These are phyloP conservation scores for Saccharomycopsis guyanensis DNA, from an alignment of 805 yeast species.

Conservation along the genomic window DNA sequence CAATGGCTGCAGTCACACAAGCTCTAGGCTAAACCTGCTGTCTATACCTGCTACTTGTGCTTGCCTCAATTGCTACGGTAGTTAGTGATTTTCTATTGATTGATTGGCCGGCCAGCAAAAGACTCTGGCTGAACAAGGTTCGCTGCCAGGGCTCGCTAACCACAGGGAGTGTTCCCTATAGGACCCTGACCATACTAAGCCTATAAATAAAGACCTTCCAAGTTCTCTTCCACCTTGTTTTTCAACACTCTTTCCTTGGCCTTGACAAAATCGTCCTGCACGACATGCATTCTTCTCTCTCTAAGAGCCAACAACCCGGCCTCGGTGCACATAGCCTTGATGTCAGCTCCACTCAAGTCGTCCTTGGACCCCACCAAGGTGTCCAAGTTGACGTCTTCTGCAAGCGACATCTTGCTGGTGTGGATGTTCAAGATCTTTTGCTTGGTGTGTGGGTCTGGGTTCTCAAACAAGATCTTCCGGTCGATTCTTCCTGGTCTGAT, in stretches of 20 bases:
- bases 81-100: no score
- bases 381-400: slow-evolving; percentile 85
- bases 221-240: slow-evolving; percentile 58
- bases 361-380: slow-evolving; percentile 94
- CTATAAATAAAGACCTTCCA: slow-evolving; percentile 53
- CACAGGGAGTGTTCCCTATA: no score
- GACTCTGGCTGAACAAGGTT: no score
- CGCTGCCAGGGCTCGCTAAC: no score
- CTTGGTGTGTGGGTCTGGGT: slow-evolving; percentile 89
- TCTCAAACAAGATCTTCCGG: slow-evolving; percentile 93
- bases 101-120: no score
- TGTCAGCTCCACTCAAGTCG: slow-evolving; percentile 97
- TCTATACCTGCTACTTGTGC: no score
- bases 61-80: no score
- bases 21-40: no score
- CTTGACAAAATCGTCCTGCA: slow-evolving; percentile 88
- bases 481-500: slow-evolving; percentile 97
- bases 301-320: slow-evolving; percentile 95
- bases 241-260: slow-evolving; percentile 61
- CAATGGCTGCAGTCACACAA: no score
- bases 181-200: no score
- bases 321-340: slow-evolving; percentile 93
- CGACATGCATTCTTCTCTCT: slow-evolving; percentile 93
- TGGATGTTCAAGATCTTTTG: slow-evolving; percentile 91
- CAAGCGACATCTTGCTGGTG: slow-evolving; percentile 91